These are phyloP conservation scores for Leccinum ochraceum DNA, from an alignment of 768 basidiomycete species.

Conservation along the genomic window DNA sequence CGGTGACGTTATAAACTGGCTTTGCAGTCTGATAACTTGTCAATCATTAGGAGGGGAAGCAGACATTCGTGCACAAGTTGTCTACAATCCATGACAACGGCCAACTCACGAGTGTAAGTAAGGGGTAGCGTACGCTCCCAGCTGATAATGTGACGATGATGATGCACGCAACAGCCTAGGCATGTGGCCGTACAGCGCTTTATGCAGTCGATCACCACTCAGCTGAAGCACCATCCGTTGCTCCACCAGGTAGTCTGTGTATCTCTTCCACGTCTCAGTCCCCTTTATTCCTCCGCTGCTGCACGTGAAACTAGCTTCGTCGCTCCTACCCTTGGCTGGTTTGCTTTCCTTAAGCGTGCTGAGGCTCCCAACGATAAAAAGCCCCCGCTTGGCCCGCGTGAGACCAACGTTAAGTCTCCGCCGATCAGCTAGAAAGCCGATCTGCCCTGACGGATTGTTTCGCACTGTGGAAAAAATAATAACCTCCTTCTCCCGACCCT, in stretches of 20 bases:
- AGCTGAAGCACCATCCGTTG: constrained; percentile 54
- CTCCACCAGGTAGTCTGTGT: constrained; percentile 55
- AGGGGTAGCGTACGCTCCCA: constrained; percentile 5
- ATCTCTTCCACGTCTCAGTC: constrained; percentile 60
- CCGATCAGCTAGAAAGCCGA: constrained; percentile 89
- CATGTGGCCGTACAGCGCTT: constrained; percentile 31
- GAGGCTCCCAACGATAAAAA: constrained; percentile 78
- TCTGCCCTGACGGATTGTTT: constrained; percentile 72
- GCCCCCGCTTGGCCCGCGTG: constrained; percentile 83
- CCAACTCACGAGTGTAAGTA: constrained; percentile 15
- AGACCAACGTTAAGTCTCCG: constrained; percentile 88
- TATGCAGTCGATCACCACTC: constrained; percentile 42
- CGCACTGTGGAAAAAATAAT: constrained; percentile 92
- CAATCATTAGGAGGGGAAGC: background rate
- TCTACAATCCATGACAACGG: background rate
- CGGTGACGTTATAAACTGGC: background rate
- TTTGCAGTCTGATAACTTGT: background rate
- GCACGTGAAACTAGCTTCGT: constrained; percentile 13
- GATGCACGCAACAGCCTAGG: constrained; percentile 11
- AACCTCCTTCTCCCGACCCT: constrained; percentile 91
- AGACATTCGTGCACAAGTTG: constrained; percentile 4
- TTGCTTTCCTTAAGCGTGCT: constrained; percentile 58
- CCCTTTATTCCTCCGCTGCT: constrained; percentile 40
- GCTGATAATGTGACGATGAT: constrained; percentile 4
- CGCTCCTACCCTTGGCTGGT: constrained; percentile 25